Evolutionary conservation across 176 grass and related monocot species (phyloP), one percentile per base, ranked within the genome.

Genomic region (Avena sativa): DNA sequence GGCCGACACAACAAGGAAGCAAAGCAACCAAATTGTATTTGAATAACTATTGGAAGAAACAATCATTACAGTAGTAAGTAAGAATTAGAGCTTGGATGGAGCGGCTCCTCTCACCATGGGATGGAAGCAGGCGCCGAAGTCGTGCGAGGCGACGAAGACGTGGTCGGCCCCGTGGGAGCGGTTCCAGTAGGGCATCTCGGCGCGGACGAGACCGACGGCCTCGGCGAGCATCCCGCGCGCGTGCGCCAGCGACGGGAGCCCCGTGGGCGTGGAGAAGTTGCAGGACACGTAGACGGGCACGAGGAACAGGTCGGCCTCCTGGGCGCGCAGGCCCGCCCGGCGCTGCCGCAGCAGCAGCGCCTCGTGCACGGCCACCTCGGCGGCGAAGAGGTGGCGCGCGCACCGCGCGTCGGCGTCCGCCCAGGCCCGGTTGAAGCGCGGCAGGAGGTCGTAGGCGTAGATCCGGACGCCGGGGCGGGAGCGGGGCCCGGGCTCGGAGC

Each of bases 71-170:
- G 38, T 40, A 61, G 6, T 25, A 62, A 48, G 44, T 15, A 19
- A 0, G 23, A 11, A 53, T 11, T 9, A 1, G 40, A 78, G 76
- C 16, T 61, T 60, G 19, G 55, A 60, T 14, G 0, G 78, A 80
- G 26, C 4, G 12, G 62, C 85, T 7, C 2, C 58, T 9, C 32
- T 78, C 44, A 98, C 93, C 97, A 98, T 96, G 76, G 97, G 89
- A 30, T 98, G 97, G 90, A 98, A 96, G 89, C 97, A 98, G 71
- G 97, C 89, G 56, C 94, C 92, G 81, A 93, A 96, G 89, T 98
- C 97, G 71, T 96, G 97, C 12, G 94, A 94, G 8, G 94, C 90
- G 76, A 96, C 90, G 81, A 98, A 96, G 66, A 98, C 80, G 83
- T 96, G 97, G 90, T 98, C 92, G 15, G 92, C 81, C 21, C 94